Conservation (phyloP, 2,329 filamentous ascomycete species). For the Scedosporium dehoogii region DNA sequence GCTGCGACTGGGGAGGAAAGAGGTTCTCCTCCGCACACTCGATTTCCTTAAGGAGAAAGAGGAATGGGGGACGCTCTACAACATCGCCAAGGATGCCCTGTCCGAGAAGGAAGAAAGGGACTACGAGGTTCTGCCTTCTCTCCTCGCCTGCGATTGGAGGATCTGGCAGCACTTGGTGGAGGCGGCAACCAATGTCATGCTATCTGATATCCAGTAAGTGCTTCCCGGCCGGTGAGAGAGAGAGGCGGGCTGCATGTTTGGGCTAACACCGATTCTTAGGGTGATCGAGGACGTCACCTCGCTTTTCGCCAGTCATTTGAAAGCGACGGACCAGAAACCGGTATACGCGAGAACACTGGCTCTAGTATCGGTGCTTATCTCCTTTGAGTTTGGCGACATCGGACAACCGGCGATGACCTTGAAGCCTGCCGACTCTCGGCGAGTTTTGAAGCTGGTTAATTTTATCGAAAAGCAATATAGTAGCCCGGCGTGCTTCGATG, state of each 20-base stretch:
- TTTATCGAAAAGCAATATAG: constrained; percentile 26
- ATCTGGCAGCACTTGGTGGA: constrained; percentile 23
- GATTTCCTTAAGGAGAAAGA: constrained; percentile 24
- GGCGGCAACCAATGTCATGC: constrained; percentile 15
- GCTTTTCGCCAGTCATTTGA: constrained; percentile 20
- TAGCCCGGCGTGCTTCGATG: constrained; percentile 34
- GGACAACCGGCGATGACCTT: constrained; percentile 8
- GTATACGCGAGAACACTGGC: constrained; percentile 30
- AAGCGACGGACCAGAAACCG: constrained; percentile 19
- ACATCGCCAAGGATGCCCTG: constrained; percentile 33
- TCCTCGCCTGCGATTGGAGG: constrained; percentile 33
- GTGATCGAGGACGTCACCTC: constrained; percentile 16
- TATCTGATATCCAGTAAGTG: constrained; percentile 7
- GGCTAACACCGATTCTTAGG: constrained; percentile 14
- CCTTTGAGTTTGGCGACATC: constrained; percentile 19
- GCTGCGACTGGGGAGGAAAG: constrained; percentile 35
- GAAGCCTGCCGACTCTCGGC: constrained; percentile 1
- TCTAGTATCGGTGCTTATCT: constrained; percentile 26
- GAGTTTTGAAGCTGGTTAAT: constrained; percentile 19
- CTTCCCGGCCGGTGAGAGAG: neutral
- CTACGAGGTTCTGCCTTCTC: constrained; percentile 22
- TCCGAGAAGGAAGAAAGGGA: constrained; percentile 21
- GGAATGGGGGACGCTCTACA: constrained; percentile 32
- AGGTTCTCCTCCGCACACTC: constrained; percentile 32
- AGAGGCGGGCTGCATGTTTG: too few species aligned